Conservation (phyloP, 495 filamentous ascomycete genomes). For the Aspergillus sclerotiicarbonarius region DNA sequence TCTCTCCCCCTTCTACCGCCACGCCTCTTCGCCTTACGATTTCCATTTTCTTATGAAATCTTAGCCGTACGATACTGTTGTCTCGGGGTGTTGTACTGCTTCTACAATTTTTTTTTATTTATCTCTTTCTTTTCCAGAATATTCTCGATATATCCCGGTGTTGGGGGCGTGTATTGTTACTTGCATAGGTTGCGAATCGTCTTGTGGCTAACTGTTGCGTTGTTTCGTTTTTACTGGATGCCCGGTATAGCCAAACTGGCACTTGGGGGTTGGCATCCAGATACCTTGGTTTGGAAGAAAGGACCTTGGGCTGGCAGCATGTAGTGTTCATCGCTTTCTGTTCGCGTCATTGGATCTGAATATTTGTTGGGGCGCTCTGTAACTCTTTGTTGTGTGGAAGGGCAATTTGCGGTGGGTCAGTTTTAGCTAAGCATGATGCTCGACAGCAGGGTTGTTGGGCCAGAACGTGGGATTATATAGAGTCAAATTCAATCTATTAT, state of each 20-base stretch:
- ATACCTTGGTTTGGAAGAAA: constrained; percentile 2
- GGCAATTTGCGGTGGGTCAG: background rate
- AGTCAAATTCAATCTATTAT: background rate
- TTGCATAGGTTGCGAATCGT: constrained; percentile 21
- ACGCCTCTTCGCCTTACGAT: constrained; percentile 12
- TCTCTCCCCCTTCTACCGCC: constrained; percentile 2
- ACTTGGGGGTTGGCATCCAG: constrained; percentile 1
- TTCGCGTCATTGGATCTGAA: background rate
- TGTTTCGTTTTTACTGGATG: constrained; percentile 10
- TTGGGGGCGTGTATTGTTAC: constrained; percentile 21
- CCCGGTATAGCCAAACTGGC: constrained; percentile 4
- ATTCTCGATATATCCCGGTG: constrained; percentile 31
- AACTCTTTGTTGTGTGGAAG: background rate
- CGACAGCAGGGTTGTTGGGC: background rate
- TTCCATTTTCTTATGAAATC: constrained; percentile 14
- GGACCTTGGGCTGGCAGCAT: constrained; percentile 8
- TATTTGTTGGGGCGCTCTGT: constrained; percentile 3
- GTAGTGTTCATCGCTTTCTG: constrained; percentile 4
- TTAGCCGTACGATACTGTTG: constrained; percentile 12
- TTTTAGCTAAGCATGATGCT: background rate
- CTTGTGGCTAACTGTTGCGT: constrained; percentile 23
- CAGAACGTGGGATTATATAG: background rate
- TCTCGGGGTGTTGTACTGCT: constrained; percentile 1
- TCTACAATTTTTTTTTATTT: too few species aligned
- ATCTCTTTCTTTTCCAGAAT: constrained; percentile 5